Conservation (phyloP, 164 flowering plant species). For the Stephania yunnanensis region DNA sequence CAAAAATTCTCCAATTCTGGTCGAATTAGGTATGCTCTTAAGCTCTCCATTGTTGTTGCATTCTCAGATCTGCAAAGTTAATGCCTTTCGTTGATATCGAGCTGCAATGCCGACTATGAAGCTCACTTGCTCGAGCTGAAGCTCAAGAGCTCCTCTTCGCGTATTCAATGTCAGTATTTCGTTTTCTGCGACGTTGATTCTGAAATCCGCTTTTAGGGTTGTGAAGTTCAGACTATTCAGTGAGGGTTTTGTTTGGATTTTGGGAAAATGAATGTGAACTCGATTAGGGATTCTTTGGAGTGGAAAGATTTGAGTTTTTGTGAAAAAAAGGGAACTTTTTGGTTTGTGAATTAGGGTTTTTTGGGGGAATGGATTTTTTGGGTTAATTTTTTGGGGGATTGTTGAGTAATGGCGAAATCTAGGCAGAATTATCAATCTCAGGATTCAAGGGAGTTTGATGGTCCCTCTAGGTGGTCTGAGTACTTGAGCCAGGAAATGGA, state of each 20-base stretch:
- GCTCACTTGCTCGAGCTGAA: not conserved
- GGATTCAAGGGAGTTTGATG: slow-evolving; percentile 67
- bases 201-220: not conserved
- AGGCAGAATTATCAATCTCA: slow-evolving; percentile 38
- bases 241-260: not conserved
- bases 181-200: not conserved
- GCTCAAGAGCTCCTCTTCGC: not conserved
- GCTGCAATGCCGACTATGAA: slow-evolving; percentile 5
- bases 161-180: not conserved
- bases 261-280: not conserved
- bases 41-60: not conserved
- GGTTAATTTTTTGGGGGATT: not conserved
- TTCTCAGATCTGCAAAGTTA: slow-evolving; percentile 22
- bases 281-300: not conserved
- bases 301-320: not conserved
- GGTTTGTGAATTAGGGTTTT: not conserved
- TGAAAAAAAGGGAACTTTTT: not conserved
- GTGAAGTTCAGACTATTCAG: not conserved
- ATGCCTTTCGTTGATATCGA: not conserved
- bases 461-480: slow-evolving; percentile 72
- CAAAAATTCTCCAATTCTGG: not conserved
- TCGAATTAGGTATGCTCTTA: not conserved
- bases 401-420: slow-evolving; percentile 44
- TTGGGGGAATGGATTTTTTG: not conserved
- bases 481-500: slow-evolving; percentile 54